Evolutionary conservation across 2,329 filamentous ascomycete species (phyloP).

Genomic region (Whalleya microplaca): DNA sequence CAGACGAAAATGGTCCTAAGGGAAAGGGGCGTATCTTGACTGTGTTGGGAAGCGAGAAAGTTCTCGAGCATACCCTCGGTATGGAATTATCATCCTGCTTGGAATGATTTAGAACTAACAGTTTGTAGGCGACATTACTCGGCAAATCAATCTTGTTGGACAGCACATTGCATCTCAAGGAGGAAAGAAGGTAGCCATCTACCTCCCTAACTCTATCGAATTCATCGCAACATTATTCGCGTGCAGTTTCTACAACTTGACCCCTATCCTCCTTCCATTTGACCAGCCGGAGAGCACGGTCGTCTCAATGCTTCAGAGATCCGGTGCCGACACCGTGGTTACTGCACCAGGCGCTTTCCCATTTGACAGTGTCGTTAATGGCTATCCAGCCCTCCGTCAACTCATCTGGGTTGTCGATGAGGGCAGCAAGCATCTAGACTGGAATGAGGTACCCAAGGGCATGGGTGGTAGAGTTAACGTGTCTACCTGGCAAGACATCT

Average conservation of each 20-base stretch:
- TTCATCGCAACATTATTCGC: conserved; percentile 82
- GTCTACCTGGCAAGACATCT: conserved; percentile 89
- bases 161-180: conserved; percentile 72
- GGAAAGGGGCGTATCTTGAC: conserved; percentile 76
- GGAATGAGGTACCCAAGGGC: conserved; percentile 84
- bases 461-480: conserved; percentile 77
- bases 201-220: conserved; percentile 92
- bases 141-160: conserved; percentile 87
- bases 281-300: conserved; percentile 72
- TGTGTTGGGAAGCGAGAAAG: conserved; percentile 74
- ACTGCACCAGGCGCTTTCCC: conserved; percentile 87
- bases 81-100: conserved; percentile 25
- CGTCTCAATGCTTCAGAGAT: conserved; percentile 71
- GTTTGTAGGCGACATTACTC: conserved; percentile 68
- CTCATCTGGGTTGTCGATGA: conserved; percentile 93
- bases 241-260: conserved; percentile 86
- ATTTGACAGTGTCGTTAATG: conserved; percentile 71
- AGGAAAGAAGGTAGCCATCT: conserved; percentile 80
- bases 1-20: conserved; percentile 64
- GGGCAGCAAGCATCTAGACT: conserved; percentile 90
- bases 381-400: conserved; percentile 72
- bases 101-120: conserved; percentile 25
- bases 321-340: conserved; percentile 79
- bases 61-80: conserved; percentile 73
- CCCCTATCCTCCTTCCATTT: conserved; percentile 83